Percentiles rank a stretch among this genome's conserved stretches.
Evolutionary conservation across 768 basidiomycete species (phyloP).

Genomic region (Pisolithus albus): DNA sequence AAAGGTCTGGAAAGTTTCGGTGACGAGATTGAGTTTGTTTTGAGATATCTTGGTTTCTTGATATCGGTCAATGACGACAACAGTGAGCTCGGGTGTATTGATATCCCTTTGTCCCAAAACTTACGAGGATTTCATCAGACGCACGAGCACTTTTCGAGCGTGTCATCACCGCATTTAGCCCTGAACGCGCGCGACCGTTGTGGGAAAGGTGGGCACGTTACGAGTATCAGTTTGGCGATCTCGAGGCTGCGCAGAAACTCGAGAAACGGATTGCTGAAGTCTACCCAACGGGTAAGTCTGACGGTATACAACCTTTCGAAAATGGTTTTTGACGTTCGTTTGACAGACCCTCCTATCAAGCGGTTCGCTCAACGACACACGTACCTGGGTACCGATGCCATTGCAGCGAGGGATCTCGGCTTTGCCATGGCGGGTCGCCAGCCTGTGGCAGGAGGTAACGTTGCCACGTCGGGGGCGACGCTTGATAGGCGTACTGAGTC

Average conservation of each 20-base stretch:
- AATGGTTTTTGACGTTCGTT: neutral
- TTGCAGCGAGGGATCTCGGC: constrained; percentile 84
- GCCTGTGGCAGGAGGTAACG: constrained; percentile 11
- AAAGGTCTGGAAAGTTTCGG: constrained; percentile 81
- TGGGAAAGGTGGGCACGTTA: constrained; percentile 97
- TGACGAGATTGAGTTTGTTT: constrained; percentile 77
- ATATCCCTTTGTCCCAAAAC: neutral
- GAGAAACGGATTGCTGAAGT: constrained; percentile 85
- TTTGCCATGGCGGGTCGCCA: constrained; percentile 46
- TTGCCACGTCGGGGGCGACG: constrained; percentile 12
- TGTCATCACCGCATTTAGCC: constrained; percentile 67
- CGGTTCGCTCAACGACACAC: constrained; percentile 80
- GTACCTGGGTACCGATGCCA: constrained; percentile 74
- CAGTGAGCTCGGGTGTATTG: constrained; percentile 48
- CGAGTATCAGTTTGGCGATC: constrained; percentile 92
- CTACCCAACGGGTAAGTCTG: constrained; percentile 68
- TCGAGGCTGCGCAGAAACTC: constrained; percentile 80
- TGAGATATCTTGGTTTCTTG: constrained; percentile 87
- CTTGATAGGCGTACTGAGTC: constrained; percentile 33
- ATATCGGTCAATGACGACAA: constrained; percentile 93
- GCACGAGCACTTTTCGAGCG: constrained; percentile 94
- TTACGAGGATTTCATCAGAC: constrained; percentile 45
- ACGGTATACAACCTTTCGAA: neutral
- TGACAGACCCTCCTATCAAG: constrained; percentile 79
- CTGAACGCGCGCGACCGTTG: constrained; percentile 74